Evolutionary conservation across 306 rosid species (phyloP), one percentile per base, ranked within the genome.

Genomic region (Senna tora): DNA sequence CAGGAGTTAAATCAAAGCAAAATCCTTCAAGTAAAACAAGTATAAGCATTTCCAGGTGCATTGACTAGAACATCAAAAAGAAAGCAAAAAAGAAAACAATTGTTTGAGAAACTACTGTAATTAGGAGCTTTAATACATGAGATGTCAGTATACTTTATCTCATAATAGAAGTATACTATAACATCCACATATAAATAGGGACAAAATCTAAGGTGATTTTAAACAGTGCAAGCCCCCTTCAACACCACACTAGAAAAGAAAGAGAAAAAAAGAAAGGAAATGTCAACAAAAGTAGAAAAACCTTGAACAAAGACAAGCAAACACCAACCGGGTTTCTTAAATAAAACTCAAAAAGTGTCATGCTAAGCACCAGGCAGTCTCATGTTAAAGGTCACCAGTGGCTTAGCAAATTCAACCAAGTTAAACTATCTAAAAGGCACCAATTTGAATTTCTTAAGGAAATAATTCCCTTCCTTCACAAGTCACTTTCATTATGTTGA

Each of bases 1-100:
- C 52, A 49, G 61, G 74, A 80, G 79, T 87, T 73, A 83, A 83
- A 75, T 64, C 54, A 69, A 80, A 82, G 81, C 71, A 72, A 43
- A 49, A 30, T 17, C 76, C 58, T 28, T 64, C 5, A 58, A 56
- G 76, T 25, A 47, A 63, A 74, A 56, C 50, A 14, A 9, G 59
- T 61, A 60, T 34, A 42, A 32, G 67, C 54, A 61, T 61, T 65
- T 67, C n/a, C 64, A 67, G 33, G 36, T 63, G 22, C 83, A 73
- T 34, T 59, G 47, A 79, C 32, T 9, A 67, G 30, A 78, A 64
- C 43, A 74, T 46, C 15, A 39, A 62, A 62, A 61, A 5, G n/a
- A 11, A 70, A 56, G 56, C 65, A 55, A 43, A 56, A 56, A 59
- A 30, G 41, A 41, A 38, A 53, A 54, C 34, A 25, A 2, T 15